Conservation (phyloP, 805 yeast species). For the Yarrowia bubula region DNA sequence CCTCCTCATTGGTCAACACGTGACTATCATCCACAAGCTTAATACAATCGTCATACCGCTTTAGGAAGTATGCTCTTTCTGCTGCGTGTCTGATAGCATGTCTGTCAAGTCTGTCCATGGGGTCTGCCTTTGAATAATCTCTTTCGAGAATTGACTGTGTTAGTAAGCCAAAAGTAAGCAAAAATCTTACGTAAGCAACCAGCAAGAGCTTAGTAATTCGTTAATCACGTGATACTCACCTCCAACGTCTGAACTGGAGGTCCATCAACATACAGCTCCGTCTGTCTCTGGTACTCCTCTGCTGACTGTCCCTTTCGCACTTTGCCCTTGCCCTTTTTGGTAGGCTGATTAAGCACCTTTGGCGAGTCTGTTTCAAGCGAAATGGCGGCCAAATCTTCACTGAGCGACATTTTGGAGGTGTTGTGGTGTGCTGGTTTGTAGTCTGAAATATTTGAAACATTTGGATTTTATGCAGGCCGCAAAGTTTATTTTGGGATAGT, state of each 20-base stretch:
- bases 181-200: too few species aligned
- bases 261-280: conserved; percentile 45
- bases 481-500: too few species aligned
- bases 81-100: conserved; percentile 56
- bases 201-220: too few species aligned
- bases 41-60: conserved; percentile 53
- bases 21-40: conserved; percentile 45
- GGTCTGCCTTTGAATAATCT: conserved; percentile 14
- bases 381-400: conserved; percentile 7
- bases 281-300: conserved; percentile 58
- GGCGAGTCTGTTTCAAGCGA: not conserved
- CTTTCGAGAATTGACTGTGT: conserved; percentile 18
- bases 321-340: conserved; percentile 6
- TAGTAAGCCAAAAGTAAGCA: conserved; percentile 1
- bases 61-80: conserved; percentile 59
- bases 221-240: not conserved
- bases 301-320: conserved; percentile 67
- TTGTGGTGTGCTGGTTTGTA: too few species aligned
- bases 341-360: conserved; percentile 5
- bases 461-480: too few species aligned
- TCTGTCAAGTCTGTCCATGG: conserved; percentile 51
- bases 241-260: conserved; percentile 50
- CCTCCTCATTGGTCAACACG: conserved; percentile 49
- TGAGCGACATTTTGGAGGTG: not conserved
- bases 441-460: not conserved